Evolutionary conservation across 2,329 filamentous ascomycete genomes (phyloP).

Genomic region (Amauroascus niger): DNA sequence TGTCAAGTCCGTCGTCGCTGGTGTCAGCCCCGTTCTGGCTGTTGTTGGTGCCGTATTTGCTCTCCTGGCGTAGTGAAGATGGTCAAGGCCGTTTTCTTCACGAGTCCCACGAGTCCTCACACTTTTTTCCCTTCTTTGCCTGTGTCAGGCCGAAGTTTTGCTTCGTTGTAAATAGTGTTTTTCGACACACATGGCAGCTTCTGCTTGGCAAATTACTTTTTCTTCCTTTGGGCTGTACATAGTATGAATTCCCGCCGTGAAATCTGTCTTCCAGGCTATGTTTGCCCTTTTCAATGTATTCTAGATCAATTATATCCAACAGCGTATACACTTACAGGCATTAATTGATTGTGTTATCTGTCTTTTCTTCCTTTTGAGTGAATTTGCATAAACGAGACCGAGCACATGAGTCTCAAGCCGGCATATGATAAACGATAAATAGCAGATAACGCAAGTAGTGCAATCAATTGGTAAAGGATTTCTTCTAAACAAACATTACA

Average conservation of each 20-base stretch:
- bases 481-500: no score
- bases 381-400: no score
- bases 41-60: slow-evolving; percentile 7
- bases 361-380: no score
- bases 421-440: no score
- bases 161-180: not conserved
- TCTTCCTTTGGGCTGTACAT: not conserved
- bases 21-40: slow-evolving; percentile 8
- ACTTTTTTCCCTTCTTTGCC: not conserved
- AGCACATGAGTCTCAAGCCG: no score
- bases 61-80: slow-evolving; percentile 11
- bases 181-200: no score
- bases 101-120: not conserved
- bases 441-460: no score
- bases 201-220: no score
- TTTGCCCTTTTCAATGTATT: not conserved
- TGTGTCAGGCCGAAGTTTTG: not conserved
- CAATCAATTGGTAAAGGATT: no score
- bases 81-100: not conserved
- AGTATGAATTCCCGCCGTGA: not conserved
- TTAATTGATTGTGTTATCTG: no score
- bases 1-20: slow-evolving; percentile 11
- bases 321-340: no score
- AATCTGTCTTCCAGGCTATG: not conserved
- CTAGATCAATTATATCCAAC: not conserved